Evolutionary conservation across 208 protist species (phyloP).

Genomic region (Acanthamoeba royreba): DNA sequence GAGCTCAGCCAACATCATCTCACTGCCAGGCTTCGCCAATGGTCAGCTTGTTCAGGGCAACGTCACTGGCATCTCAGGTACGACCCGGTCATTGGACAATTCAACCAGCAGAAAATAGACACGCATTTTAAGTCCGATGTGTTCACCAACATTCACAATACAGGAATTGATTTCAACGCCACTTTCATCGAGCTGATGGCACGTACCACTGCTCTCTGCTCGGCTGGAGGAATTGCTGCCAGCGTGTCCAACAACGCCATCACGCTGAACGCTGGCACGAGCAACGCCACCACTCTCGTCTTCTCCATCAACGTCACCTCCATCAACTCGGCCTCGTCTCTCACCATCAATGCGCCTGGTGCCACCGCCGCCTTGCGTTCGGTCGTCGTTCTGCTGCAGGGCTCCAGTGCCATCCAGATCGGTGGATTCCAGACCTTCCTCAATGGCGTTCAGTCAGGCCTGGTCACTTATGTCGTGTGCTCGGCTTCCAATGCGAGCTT

Average conservation of each 20-base stretch:
- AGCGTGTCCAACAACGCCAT: background rate
- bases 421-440: background rate
- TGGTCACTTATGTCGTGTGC: background rate
- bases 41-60: background rate
- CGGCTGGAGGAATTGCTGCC: background rate
- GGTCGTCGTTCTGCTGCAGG: too few species aligned
- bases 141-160: too few species aligned
- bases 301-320: background rate
- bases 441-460: background rate
- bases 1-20: background rate
- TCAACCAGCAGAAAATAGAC: too few species aligned
- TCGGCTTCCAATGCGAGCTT: background rate
- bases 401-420: background rate
- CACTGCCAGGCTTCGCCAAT: background rate
- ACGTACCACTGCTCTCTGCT: background rate
- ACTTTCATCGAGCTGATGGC: background rate
- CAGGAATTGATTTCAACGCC: background rate
- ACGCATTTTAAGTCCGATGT: too few species aligned
- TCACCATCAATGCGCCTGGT: background rate
- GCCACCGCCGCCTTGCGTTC: background rate
- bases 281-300: background rate
- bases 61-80: background rate
- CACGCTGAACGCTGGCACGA: background rate
- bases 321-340: background rate
- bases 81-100: too few species aligned